Evolutionary conservation across 352 stramenopile genomes (phyloP).

Genomic region (Globisporangium viniferum): DNA sequence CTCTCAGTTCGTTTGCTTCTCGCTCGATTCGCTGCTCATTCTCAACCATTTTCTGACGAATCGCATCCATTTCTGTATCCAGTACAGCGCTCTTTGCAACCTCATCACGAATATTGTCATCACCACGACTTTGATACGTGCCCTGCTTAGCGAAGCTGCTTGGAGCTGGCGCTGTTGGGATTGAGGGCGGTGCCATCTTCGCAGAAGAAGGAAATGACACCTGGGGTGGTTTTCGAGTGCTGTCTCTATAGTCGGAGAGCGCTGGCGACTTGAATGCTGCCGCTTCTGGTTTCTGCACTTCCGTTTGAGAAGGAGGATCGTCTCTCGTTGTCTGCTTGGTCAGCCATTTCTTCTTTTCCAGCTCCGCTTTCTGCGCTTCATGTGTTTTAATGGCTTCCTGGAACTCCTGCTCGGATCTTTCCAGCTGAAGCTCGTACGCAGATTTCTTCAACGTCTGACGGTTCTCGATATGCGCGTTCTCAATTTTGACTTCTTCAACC

Average conservation of each 20-base stretch:
- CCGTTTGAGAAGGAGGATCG: not conserved
- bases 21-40: constrained; percentile 40
- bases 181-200: not conserved
- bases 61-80: constrained; percentile 36
- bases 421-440: constrained; percentile 40
- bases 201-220: not conserved
- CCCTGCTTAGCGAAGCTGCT: not conserved
- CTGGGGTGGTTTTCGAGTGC: not conserved
- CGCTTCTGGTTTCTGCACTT: not conserved
- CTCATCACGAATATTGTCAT: not conserved
- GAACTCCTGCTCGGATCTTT: constrained; percentile 42
- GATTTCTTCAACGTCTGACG: constrained; percentile 22
- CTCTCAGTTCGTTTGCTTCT: constrained; percentile 41
- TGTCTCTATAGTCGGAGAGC: too few relatives aligned
- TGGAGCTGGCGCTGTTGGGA: not conserved
- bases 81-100: not conserved
- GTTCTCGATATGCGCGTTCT: not conserved
- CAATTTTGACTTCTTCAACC: not conserved
- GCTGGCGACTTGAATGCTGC: not conserved
- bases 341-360: constrained; percentile 34
- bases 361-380: constrained; percentile 32
- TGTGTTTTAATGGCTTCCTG: constrained; percentile 38
- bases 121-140: not conserved
- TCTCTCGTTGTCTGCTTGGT: constrained; percentile 20
- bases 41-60: constrained; percentile 36